phyloP scores from a whole-genome alignment of 2,329 filamentous ascomycete genomes.

The Fusarium pseudocircinatum region DNA sequence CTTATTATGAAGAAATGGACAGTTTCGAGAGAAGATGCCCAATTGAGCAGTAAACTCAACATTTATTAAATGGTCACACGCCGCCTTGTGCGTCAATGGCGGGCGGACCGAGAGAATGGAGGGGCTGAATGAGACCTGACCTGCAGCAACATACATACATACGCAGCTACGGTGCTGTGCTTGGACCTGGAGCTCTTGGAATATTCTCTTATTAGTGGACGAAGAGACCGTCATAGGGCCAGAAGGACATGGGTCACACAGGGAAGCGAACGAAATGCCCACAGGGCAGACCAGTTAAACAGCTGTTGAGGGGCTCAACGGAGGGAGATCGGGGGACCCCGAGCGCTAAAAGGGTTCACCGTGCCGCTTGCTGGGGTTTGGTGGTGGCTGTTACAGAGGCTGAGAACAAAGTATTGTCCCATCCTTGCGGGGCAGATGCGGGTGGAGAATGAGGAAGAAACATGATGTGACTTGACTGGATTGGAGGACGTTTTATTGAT shows the following conservation, averaged over 20 bases:
- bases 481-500: background rate
- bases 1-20: slow-evolving; percentile 6
- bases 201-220: slow-evolving; percentile 7
- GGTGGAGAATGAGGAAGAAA: background rate
- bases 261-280: slow-evolving; percentile 14
- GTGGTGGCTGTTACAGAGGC: slow-evolving; percentile 29
- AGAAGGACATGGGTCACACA: background rate
- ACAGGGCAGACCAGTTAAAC: slow-evolving; percentile 39
- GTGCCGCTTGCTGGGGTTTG: slow-evolving; percentile 34
- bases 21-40: slow-evolving; percentile 10
- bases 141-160: slow-evolving; percentile 21
- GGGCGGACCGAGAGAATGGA: slow-evolving; percentile 28
- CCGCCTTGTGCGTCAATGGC: slow-evolving; percentile 23
- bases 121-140: slow-evolving; percentile 41
- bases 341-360: slow-evolving; percentile 36
- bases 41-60: slow-evolving; percentile 13
- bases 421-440: slow-evolving; percentile 19
- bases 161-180: background rate
- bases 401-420: slow-evolving; percentile 16
- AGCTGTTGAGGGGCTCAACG: slow-evolving; percentile 11
- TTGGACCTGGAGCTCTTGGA: slow-evolving; percentile 19
- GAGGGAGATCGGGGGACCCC: slow-evolving; percentile 33
- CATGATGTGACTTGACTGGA: background rate
- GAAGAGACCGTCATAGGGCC: slow-evolving; percentile 19
- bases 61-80: slow-evolving; percentile 17